Percentiles rank a stretch among this genome's conserved stretches.
These are phyloP conservation scores for Globisporangium rhizosaccharum DNA, from an alignment of 352 stramenopile genomes.

Conservation along the genomic window DNA sequence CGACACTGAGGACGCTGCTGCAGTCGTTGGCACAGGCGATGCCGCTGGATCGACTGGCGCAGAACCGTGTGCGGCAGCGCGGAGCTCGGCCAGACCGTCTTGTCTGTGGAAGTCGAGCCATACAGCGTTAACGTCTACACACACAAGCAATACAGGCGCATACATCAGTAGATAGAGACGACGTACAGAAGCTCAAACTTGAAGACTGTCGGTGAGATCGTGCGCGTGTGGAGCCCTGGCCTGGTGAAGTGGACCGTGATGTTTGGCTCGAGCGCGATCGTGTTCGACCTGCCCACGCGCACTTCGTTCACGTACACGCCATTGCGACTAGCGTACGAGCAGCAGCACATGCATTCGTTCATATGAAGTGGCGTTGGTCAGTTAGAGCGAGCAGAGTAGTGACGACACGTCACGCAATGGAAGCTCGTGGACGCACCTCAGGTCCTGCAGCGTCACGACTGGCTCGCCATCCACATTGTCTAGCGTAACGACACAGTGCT, in stretches of 20 bases:
- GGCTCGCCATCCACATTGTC: constrained; percentile 19
- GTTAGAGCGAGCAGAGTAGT: not conserved
- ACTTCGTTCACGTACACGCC: constrained; percentile 68
- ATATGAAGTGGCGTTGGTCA: not conserved
- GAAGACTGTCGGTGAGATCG: constrained; percentile 40
- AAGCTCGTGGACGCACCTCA: constrained; percentile 33
- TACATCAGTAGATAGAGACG: not conserved
- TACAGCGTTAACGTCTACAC: not conserved
- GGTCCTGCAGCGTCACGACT: constrained; percentile 40
- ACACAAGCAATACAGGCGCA: not conserved
- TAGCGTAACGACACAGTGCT: constrained; percentile 61
- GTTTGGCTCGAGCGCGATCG: constrained; percentile 25
- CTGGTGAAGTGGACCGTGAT: constrained; percentile 70
- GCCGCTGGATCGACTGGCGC: not conserved
- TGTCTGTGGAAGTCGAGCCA: not conserved
- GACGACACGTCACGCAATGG: not conserved
- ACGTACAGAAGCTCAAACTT: constrained; percentile 69
- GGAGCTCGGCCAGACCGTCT: too few species aligned
- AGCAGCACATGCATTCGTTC: constrained; percentile 16
- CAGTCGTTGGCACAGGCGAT: not conserved
- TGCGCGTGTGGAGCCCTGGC: constrained; percentile 25
- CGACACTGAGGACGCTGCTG: not conserved
- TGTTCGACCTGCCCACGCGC: constrained; percentile 36
- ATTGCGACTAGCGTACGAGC: constrained; percentile 18
- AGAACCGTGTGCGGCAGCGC: too few species aligned